Evolutionary conservation across 495 filamentous ascomycete species (phyloP).

Genomic region (Margaritispora aquatica): DNA sequence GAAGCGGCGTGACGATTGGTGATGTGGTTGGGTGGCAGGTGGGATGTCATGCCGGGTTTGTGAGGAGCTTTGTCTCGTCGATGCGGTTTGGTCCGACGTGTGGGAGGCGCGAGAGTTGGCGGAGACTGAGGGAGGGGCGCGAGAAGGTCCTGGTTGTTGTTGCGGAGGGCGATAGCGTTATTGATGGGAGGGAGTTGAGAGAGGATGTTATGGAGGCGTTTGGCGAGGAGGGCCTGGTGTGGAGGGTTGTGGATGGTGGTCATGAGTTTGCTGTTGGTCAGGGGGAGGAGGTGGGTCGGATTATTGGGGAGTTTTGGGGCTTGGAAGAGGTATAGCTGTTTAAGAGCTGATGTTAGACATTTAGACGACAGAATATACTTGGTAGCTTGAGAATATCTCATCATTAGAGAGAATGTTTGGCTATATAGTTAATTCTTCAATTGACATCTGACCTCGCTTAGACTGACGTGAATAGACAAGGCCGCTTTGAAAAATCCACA

Average conservation of each 20-base stretch:
- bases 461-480: too few relatives aligned
- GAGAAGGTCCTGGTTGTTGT: conserved; percentile 44
- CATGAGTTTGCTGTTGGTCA: conserved; percentile 50
- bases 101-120: conserved; percentile 47
- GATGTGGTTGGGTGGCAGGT: conserved; percentile 50
- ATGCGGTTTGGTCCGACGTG: conserved; percentile 49
- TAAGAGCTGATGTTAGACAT: too few relatives aligned
- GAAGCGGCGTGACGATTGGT: conserved; percentile 34
- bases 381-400: neutral
- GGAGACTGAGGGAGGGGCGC: conserved; percentile 29
- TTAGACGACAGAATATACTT: too few relatives aligned
- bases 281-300: conserved; percentile 27
- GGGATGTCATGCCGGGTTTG: conserved; percentile 46
- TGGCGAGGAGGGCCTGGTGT: conserved; percentile 34
- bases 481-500: too few relatives aligned
- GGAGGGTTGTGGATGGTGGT: conserved; percentile 36
- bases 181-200: conserved; percentile 35
- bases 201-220: conserved; percentile 39
- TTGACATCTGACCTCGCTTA: too few relatives aligned
- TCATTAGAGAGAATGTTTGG: too few relatives aligned
- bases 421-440: too few relatives aligned
- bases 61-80: conserved; percentile 47
- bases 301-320: conserved; percentile 13
- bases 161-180: conserved; percentile 40
- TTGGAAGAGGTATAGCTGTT: conserved; percentile 6